Evolutionary conservation across 163 green algal genomes (phyloP).

Genomic region (Prototheca cutis): DNA sequence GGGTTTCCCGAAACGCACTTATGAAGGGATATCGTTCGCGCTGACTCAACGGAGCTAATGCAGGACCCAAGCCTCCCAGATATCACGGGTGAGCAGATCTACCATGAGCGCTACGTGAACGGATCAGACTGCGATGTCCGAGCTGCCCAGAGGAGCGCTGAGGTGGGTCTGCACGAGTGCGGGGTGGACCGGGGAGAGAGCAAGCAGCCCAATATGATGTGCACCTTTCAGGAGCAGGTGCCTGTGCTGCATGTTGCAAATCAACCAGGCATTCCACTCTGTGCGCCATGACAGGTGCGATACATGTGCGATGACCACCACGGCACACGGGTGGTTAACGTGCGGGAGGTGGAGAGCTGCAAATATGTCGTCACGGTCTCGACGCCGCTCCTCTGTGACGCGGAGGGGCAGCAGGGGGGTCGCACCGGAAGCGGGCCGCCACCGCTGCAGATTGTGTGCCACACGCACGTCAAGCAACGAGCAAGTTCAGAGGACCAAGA

Average conservation of each 20-base stretch:
- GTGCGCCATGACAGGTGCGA: slow-evolving; percentile 28
- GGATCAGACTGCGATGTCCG: background rate
- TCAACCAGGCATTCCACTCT: background rate
- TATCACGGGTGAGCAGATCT: background rate
- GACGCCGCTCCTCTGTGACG: slow-evolving; percentile 53
- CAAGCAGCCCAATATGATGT: no score
- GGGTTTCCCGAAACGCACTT: no score
- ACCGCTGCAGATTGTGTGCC: background rate
- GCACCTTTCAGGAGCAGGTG: background rate
- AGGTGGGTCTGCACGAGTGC: background rate
- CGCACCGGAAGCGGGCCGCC: slow-evolving; percentile 21
- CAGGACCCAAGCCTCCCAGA: background rate
- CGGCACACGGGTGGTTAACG: slow-evolving; percentile 30
- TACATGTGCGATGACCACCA: slow-evolving; percentile 41
- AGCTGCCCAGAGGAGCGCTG: background rate
- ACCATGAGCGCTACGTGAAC: background rate
- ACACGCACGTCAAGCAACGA: background rate
- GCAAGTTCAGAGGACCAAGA: background rate
- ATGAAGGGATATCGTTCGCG: background rate
- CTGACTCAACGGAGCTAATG: background rate
- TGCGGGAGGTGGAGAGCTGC: slow-evolving; percentile 64
- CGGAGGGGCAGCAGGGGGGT: no score
- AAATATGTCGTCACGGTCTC: slow-evolving; percentile 52
- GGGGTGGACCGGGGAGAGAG: background rate
- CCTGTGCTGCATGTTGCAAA: background rate